Evolutionary conservation across 306 rosid species (phyloP).

Genomic region (Senna siamea): DNA sequence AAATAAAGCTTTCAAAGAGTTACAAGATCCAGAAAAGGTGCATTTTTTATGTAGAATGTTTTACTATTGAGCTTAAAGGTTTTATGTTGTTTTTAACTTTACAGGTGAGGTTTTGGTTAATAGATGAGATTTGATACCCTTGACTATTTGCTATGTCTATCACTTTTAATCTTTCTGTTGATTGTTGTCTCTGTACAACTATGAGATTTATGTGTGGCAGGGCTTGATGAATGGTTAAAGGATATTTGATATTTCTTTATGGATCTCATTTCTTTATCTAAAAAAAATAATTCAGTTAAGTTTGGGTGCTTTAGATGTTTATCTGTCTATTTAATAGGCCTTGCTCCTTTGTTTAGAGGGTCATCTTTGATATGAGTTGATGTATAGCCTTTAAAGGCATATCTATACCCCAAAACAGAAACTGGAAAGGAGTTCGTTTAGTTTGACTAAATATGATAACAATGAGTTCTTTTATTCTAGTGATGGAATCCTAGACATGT

Average conservation of each 20-base stretch:
- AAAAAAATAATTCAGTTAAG: background rate
- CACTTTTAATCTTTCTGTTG: background rate
- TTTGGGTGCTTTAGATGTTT: background rate
- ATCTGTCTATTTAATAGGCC: background rate
- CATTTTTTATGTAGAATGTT: conserved; percentile 33
- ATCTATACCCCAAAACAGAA: background rate
- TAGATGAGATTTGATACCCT: background rate
- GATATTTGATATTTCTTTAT: conserved; percentile 9
- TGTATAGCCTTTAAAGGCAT: background rate
- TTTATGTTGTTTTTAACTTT: background rate
- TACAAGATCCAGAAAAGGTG: conserved; percentile 86
- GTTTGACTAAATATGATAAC: background rate
- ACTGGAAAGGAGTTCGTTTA: background rate
- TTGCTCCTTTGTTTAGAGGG: background rate
- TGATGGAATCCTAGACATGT: background rate
- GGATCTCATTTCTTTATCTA: background rate
- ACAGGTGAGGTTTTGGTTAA: background rate
- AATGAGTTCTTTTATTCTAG: background rate
- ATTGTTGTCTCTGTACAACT: background rate
- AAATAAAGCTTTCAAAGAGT: conserved; percentile 90
- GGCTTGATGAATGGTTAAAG: background rate
- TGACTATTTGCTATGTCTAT: conserved; percentile 25
- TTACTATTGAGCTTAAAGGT: conserved; percentile 8
- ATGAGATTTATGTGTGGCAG: background rate
- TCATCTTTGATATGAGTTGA: background rate